These are phyloP conservation scores for Rhododendron ovatum DNA, from an alignment of 148 eudicot species.

Conservation along the genomic window DNA sequence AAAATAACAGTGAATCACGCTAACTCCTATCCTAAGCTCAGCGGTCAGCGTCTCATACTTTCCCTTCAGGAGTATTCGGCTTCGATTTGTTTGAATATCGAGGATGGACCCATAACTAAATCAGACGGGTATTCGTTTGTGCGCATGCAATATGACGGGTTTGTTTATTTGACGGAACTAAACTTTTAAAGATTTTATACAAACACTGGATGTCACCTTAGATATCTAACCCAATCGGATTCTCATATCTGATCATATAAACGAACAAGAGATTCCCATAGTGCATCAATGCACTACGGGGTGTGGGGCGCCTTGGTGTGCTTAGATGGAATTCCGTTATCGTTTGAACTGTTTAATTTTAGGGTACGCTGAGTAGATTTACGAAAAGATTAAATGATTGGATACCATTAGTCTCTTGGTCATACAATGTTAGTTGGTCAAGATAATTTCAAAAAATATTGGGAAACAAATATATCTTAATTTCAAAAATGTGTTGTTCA, in stretches of 20 bases:
- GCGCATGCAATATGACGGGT: neutral
- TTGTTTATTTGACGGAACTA: neutral
- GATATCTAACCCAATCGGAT: neutral
- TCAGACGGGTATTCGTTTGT: neutral
- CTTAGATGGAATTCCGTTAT: too few species aligned
- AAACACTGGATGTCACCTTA: neutral
- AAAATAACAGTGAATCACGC: neutral
- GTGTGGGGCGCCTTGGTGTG: too few species aligned
- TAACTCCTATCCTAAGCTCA: neutral
- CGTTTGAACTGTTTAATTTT: too few species aligned
- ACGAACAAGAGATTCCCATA: too few species aligned
- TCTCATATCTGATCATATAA: neutral
- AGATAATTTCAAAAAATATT: too few species aligned
- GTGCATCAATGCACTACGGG: too few species aligned
- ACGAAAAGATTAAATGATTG: too few species aligned
- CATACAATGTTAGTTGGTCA: too few species aligned
- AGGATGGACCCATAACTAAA: neutral
- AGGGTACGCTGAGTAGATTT: too few species aligned
- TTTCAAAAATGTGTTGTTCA: too few species aligned
- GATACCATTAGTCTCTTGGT: too few species aligned
- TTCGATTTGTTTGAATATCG: neutral
- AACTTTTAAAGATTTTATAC: neutral
- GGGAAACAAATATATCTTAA: too few species aligned
- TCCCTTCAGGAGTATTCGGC: neutral
- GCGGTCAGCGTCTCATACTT: neutral